phyloP scores from a whole-genome alignment of 768 basidiomycete species.

The Termitomyces sp. region DNA sequence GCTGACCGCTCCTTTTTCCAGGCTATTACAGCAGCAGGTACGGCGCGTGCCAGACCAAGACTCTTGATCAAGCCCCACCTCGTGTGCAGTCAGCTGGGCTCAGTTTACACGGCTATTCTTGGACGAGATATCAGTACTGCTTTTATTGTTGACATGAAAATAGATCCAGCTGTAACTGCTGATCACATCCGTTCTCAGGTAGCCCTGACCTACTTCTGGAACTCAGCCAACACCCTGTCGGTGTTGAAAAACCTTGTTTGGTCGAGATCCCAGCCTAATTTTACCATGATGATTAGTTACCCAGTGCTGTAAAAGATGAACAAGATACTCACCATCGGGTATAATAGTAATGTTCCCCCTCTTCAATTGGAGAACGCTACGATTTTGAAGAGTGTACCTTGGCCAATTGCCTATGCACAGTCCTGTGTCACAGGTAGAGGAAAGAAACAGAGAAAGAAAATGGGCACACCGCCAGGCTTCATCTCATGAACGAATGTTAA shows the following conservation, averaged over 20 bases:
- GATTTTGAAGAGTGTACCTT: constrained; percentile 27
- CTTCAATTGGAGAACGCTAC: constrained; percentile 43
- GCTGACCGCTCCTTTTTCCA: neutral
- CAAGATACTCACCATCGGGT: constrained; percentile 35
- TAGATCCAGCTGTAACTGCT: neutral
- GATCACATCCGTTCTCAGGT: neutral
- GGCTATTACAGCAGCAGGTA: neutral
- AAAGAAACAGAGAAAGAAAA: neutral
- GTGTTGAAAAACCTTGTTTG: constrained; percentile 41
- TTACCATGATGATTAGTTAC: neutral
- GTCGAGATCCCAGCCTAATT: constrained; percentile 13
- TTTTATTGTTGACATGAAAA: neutral
- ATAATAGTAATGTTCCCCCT: constrained; percentile 50
- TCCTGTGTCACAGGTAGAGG: neutral
- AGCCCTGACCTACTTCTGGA: constrained; percentile 33
- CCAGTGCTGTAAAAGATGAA: neutral
- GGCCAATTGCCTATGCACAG: constrained; percentile 40
- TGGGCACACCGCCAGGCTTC: constrained; percentile 44
- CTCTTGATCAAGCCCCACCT: neutral
- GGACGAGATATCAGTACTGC: neutral
- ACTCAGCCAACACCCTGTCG: constrained; percentile 33
- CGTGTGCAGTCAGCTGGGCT: neutral
- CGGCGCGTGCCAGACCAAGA: neutral
- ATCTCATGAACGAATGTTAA: constrained; percentile 54
- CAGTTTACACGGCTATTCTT: neutral